Evolutionary conservation across 441 rosid species (phyloP).

Genomic region (Capsella rubella): DNA sequence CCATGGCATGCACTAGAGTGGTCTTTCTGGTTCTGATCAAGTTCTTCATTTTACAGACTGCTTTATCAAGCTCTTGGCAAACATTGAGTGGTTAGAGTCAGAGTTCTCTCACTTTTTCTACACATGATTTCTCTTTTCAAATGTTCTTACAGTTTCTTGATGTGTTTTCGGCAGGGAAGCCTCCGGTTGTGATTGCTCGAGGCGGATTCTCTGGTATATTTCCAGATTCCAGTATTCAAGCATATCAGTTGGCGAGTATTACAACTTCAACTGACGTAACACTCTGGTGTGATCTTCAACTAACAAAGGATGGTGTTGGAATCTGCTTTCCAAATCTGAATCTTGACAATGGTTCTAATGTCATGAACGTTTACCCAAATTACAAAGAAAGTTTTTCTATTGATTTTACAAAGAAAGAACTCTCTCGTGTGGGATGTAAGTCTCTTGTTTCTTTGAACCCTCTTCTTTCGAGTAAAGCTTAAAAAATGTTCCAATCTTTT

Average conservation of each 20-base stretch:
- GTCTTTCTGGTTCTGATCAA: conserved; percentile 31
- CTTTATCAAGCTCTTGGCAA: conserved; percentile 41
- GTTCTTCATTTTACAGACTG: conserved; percentile 34
- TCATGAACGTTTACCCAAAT: conserved; percentile 46
- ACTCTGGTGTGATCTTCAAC: conserved; percentile 85
- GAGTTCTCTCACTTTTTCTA: conserved; percentile 7
- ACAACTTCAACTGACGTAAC: conserved; percentile 50
- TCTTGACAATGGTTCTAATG: conserved; percentile 58
- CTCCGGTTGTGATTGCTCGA: conserved; percentile 72
- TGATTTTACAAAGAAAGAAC: conserved; percentile 57
- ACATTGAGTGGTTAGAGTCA: conserved; percentile 39
- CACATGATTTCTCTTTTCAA: not conserved
- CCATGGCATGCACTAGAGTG: conserved; percentile 24
- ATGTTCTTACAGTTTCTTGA: conserved; percentile 15
- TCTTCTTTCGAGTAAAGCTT: conserved; percentile 1
- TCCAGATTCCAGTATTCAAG: conserved; percentile 60
- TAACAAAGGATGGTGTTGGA: conserved; percentile 77
- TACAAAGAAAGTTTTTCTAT: conserved; percentile 59
- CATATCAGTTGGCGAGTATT: conserved; percentile 46
- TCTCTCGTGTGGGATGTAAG: conserved; percentile 54
- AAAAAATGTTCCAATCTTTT: conserved; percentile 18
- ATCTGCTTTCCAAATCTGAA: conserved; percentile 71
- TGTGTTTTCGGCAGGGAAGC: conserved; percentile 55
- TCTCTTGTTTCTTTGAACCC: conserved; percentile 16
- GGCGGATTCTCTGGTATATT: conserved; percentile 90